Conservation (phyloP, 139 green algal genomes). For the Chlorella sp. region DNA sequence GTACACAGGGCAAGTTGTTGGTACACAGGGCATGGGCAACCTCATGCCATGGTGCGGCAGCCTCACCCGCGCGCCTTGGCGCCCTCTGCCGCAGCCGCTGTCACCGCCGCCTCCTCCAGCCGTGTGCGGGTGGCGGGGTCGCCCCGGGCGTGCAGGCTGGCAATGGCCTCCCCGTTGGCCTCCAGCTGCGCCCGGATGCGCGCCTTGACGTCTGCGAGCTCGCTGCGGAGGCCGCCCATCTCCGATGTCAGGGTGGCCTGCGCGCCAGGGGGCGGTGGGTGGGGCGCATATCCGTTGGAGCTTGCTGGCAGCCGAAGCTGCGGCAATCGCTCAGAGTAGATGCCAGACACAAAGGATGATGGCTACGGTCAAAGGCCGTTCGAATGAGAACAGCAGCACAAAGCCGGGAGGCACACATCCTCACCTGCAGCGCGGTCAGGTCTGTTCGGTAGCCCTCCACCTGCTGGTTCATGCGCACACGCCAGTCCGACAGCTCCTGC, state of each 20-base stretch:
- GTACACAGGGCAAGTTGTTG: neutral
- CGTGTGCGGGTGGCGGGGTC: neutral
- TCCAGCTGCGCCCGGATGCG: slow-evolving; percentile 24
- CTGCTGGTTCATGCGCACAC: slow-evolving; percentile 13
- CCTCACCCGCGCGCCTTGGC: neutral
- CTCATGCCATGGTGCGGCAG: neutral
- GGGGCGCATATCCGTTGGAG: no score
- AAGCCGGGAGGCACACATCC: no score
- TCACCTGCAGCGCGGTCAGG: slow-evolving; percentile 8
- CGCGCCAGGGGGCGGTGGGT: no score
- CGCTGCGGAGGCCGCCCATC: slow-evolving; percentile 21
- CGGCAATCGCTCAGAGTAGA: no score
- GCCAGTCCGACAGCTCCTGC: slow-evolving; percentile 34
- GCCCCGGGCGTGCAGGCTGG: neutral
- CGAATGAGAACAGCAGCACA: no score
- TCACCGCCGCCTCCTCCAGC: neutral
- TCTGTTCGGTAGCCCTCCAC: slow-evolving; percentile 16
- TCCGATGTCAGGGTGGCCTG: neutral
- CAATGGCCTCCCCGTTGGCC: neutral
- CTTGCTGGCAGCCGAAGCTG: no score
- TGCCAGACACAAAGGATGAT: no score
- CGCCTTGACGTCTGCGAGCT: slow-evolving; percentile 16
- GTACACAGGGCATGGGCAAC: no score
- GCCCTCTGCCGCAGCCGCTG: neutral
- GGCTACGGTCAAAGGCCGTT: no score